These are phyloP conservation scores for Guillardia theta DNA, from an alignment of 78 protist species.

Conservation along the genomic window DNA sequence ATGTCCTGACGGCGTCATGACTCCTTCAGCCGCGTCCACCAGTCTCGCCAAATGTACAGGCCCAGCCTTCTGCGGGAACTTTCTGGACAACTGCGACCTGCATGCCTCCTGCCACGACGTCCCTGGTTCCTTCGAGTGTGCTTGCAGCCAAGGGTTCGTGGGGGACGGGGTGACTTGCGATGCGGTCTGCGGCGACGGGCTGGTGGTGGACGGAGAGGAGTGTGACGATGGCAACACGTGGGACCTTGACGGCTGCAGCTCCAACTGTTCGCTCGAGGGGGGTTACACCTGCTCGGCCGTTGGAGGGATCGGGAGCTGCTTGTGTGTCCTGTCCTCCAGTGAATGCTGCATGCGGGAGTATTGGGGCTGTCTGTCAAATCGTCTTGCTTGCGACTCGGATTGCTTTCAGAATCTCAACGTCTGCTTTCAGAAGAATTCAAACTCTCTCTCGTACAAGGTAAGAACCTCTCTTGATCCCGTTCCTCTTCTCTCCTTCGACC, in stretches of 20 bases:
- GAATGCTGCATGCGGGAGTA: not conserved
- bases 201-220: not conserved
- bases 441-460: too few species aligned
- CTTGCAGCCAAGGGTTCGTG: not conserved
- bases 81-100: not conserved
- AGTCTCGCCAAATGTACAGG: not conserved
- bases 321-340: not conserved
- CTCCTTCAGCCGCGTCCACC: not conserved
- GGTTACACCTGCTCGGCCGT: not conserved
- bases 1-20: not conserved
- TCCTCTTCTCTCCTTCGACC: too few species aligned
- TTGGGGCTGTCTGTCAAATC: not conserved
- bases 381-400: not conserved
- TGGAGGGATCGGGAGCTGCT: not conserved
- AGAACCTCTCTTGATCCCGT: too few species aligned
- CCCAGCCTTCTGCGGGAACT: not conserved
- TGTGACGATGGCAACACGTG: conserved; percentile 28
- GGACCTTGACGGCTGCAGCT: not conserved
- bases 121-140: not conserved
- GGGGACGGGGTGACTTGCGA: not conserved
- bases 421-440: not conserved
- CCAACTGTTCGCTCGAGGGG: not conserved
- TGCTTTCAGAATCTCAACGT: not conserved
- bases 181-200: conserved; percentile 36
- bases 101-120: not conserved